These are phyloP conservation scores for Zygosaccharomyces sapae DNA, from an alignment of 1,139 yeast species.

Conservation along the genomic window DNA sequence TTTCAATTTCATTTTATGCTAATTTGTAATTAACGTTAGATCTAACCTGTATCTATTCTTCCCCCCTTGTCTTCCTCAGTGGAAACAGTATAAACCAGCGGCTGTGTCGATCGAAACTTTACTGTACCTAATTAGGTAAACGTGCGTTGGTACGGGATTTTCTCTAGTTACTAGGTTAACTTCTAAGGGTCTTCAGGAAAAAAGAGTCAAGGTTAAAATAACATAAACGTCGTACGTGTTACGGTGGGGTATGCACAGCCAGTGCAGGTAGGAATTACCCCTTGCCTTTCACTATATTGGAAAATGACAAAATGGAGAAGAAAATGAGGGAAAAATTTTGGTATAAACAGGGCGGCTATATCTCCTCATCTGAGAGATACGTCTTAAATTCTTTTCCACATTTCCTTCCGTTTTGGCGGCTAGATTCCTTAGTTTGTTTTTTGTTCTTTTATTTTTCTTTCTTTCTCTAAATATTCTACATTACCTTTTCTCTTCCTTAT, in stretches of 20 bases:
- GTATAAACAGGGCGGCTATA: constrained; percentile 9
- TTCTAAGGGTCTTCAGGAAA: not conserved
- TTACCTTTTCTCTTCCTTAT: not conserved
- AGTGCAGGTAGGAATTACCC: not conserved
- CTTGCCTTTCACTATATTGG: not conserved
- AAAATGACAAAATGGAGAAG: not conserved
- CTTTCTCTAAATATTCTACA: not conserved
- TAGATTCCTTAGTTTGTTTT: not conserved
- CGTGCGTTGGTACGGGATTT: not conserved
- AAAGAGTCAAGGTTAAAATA: not conserved
- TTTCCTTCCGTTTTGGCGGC: constrained; percentile 3
- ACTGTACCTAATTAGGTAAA: constrained; percentile 1
- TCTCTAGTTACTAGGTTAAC: not conserved
- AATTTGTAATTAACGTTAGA: not conserved
- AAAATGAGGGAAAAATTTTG: not conserved
- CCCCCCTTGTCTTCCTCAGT: not conserved
- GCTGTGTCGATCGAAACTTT: constrained; percentile 8
- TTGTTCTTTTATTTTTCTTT: not conserved
- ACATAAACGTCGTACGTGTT: not conserved
- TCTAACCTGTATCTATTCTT: not conserved
- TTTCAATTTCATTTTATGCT: not conserved
- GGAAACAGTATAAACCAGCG: not conserved
- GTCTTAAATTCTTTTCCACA: not conserved
- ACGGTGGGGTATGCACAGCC: not conserved
- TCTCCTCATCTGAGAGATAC: not conserved